phyloP scores from a whole-genome alignment of 305 asterid species.

The Solanum hybrid region DNA sequence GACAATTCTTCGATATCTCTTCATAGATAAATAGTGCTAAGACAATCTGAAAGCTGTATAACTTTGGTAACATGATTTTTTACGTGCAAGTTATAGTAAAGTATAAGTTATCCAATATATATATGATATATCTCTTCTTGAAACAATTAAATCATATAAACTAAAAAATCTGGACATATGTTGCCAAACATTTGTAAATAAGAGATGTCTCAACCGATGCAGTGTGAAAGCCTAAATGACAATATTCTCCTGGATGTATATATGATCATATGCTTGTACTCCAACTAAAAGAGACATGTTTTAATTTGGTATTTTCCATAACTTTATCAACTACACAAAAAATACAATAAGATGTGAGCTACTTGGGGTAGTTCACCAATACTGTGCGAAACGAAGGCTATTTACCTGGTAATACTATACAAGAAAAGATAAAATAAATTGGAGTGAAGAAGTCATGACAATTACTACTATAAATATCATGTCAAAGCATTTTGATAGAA shows the following conservation, averaged over 20 bases:
- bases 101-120: background rate
- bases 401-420: background rate
- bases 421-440: background rate
- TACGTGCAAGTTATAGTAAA: background rate
- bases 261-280: background rate
- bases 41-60: background rate
- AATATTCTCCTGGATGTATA: background rate
- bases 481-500: background rate
- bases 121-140: background rate
- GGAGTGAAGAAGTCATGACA: background rate
- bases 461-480: background rate
- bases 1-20: background rate
- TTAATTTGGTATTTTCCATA: background rate
- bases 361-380: background rate
- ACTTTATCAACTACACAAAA: background rate
- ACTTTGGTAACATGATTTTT: background rate
- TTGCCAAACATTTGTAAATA: background rate
- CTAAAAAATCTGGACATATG: no score
- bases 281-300: background rate
- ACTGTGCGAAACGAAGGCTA: fast-evolving
- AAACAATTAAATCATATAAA: no score
- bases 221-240: background rate
- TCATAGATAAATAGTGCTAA: background rate
- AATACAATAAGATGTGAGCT: background rate
- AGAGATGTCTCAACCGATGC: background rate